Conservation (phyloP, 352 stramenopile genomes). For the Albugo candida region DNA sequence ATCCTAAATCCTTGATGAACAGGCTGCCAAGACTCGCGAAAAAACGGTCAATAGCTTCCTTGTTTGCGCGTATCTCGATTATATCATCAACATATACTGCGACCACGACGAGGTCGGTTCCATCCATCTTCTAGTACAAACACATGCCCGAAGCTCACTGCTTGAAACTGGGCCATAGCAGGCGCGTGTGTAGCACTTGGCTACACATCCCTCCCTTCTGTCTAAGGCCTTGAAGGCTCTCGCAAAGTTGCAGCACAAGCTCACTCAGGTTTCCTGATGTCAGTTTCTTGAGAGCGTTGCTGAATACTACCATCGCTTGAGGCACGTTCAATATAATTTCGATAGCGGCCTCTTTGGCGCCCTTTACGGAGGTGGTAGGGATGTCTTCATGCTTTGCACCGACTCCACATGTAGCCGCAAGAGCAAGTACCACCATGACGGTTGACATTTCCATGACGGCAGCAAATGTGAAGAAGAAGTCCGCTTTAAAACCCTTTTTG, state of each 20-base stretch:
- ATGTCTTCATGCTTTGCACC: constrained; percentile 1
- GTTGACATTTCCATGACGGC: constrained; percentile 1
- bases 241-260: background rate
- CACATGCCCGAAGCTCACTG: background rate
- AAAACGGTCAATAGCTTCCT: background rate
- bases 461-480: constrained; percentile 2
- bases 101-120: background rate
- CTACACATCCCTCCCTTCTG: constrained; percentile 2
- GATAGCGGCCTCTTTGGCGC: no score
- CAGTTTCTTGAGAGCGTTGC: no score
- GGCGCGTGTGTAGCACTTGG: background rate
- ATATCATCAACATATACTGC: background rate
- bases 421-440: constrained; percentile 1
- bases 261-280: no score
- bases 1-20: background rate
- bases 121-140: background rate
- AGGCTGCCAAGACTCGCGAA: background rate
- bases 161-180: background rate
- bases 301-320: no score
- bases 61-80: background rate
- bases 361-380: background rate
- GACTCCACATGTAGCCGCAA: background rate
- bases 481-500: background rate
- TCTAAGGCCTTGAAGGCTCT: constrained; percentile 4
- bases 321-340: no score